Percentiles rank a stretch among this genome's conserved stretches.
Evolutionary conservation across 164 flowering plant species (phyloP).

Genomic region (Aristolochia californica): DNA sequence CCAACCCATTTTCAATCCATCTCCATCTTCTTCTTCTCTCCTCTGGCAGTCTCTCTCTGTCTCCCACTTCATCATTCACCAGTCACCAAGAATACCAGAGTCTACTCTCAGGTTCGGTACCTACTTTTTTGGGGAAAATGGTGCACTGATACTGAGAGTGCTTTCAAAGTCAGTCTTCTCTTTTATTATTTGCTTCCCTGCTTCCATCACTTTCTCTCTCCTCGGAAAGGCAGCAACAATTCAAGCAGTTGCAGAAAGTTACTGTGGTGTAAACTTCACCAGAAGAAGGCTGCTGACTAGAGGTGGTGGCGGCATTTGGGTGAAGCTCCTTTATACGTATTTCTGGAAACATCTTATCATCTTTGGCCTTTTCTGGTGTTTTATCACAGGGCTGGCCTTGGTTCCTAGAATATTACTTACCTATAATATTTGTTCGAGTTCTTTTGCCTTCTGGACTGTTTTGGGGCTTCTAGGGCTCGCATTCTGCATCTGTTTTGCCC

Average conservation of each 20-base stretch:
- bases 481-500: constrained; percentile 27
- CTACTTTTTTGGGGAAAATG: constrained; percentile 12
- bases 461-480: constrained; percentile 19
- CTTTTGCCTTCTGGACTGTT: constrained; percentile 15
- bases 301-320: constrained; percentile 24
- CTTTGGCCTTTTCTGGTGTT: constrained; percentile 16
- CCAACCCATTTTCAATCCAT: constrained; percentile 30
- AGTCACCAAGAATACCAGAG: constrained; percentile 15
- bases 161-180: constrained; percentile 23
- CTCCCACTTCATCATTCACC: constrained; percentile 24
- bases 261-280: constrained; percentile 23
- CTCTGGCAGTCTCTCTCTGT: constrained; percentile 26
- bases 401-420: no score
- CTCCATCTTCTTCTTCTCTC: constrained; percentile 30
- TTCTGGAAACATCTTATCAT: constrained; percentile 21
- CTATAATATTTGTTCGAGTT: constrained; percentile 10
- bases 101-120: constrained; percentile 10
- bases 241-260: constrained; percentile 27
- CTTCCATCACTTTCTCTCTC: no score
- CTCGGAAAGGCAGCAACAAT: constrained; percentile 31
- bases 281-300: constrained; percentile 19
- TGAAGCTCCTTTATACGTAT: constrained; percentile 32
- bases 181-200: constrained; percentile 26
- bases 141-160: constrained; percentile 8
- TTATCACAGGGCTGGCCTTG: constrained; percentile 10